Evolutionary conservation across 768 basidiomycete species (phyloP).

Genomic region (Mycena pura): DNA sequence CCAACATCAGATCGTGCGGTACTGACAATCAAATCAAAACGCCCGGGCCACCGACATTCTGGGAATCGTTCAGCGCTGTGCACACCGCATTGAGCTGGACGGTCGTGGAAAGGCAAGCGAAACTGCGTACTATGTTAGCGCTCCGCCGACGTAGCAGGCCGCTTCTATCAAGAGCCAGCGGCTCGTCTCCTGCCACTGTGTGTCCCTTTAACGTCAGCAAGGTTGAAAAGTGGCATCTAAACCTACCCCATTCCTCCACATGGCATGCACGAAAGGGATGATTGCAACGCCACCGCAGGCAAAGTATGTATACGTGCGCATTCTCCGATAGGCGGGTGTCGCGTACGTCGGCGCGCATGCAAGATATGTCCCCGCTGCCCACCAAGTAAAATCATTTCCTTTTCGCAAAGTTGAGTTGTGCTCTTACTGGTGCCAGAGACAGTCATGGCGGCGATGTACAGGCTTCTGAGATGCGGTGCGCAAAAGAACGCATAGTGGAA

Average conservation of each 20-base stretch:
- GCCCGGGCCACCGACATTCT: conserved; percentile 3
- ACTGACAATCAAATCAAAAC: conserved; percentile 1
- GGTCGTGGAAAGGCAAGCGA: no score
- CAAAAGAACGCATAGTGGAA: conserved; percentile 23
- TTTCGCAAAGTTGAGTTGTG: no score
- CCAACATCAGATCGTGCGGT: background rate
- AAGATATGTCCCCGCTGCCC: conserved; percentile 14
- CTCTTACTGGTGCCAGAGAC: conserved; percentile 12
- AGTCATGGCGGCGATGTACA: conserved; percentile 14
- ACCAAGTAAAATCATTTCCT: background rate
- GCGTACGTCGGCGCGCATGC: conserved; percentile 13
- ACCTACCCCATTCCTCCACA: conserved; percentile 4
- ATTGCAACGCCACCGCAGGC: conserved; percentile 10
- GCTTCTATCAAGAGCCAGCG: conserved; percentile 5
- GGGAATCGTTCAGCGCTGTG: conserved; percentile 17
- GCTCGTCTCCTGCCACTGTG: background rate
- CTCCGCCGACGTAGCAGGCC: conserved; percentile 13
- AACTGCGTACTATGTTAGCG: conserved; percentile 12
- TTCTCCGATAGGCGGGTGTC: conserved; percentile 9
- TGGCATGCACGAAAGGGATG: conserved; percentile 13
- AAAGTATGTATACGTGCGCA: conserved; percentile 22
- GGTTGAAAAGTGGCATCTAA: no score
- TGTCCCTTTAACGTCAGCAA: no score
- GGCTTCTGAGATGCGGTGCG: background rate
- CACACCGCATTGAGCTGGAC: no score